phyloP scores from a whole-genome alignment of 1,139 yeast genomes.

The Scheffersomyces quercinus region DNA sequence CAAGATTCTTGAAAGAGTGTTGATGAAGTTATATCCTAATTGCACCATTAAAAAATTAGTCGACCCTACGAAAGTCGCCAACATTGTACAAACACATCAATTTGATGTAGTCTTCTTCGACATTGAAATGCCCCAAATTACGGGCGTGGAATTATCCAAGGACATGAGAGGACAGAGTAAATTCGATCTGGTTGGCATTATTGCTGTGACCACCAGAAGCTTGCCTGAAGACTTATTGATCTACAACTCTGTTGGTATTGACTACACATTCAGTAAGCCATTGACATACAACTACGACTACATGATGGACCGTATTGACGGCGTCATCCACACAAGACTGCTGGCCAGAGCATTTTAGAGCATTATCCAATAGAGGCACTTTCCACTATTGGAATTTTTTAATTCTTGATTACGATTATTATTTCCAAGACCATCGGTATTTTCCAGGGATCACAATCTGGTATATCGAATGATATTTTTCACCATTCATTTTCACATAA shows the following conservation, averaged over 20 bases:
- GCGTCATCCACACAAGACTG: slow-evolving; percentile 14
- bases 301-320: slow-evolving; percentile 17
- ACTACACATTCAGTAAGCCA: slow-evolving; percentile 45
- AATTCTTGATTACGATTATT: too few species aligned
- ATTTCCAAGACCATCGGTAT: too few species aligned
- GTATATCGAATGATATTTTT: too few species aligned
- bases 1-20: slow-evolving; percentile 34
- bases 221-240: slow-evolving; percentile 27
- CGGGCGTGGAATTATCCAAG: slow-evolving; percentile 42
- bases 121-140: slow-evolving; percentile 49
- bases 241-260: slow-evolving; percentile 39
- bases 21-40: slow-evolving; percentile 37
- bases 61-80: slow-evolving; percentile 34
- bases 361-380: background rate
- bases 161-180: slow-evolving; percentile 20
- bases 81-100: slow-evolving; percentile 16
- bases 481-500: too few species aligned
- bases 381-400: background rate
- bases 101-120: slow-evolving; percentile 44
- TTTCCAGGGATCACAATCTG: too few species aligned
- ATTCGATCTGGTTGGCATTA: slow-evolving; percentile 27
- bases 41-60: slow-evolving; percentile 28
- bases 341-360: slow-evolving; percentile 1
- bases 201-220: slow-evolving; percentile 46
- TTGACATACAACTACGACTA: slow-evolving; percentile 25